Evolutionary conservation across 164 flowering plant genomes (phyloP).

Genomic region (Annona squamosa): DNA sequence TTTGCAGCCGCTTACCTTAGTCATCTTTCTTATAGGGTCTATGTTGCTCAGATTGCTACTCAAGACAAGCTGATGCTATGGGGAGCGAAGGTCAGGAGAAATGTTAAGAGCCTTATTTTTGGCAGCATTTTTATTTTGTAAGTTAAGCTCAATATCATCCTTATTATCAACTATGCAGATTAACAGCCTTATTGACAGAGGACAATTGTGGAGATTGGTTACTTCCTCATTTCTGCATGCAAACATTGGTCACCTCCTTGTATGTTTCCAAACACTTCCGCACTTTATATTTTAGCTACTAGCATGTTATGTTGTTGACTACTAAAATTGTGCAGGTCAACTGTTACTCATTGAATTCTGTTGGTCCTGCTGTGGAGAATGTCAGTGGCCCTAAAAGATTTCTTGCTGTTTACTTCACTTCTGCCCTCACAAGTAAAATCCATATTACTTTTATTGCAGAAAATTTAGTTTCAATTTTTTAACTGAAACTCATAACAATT

Average conservation of each 20-base stretch:
- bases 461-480: not conserved
- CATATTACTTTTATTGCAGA: not conserved
- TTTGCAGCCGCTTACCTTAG: not conserved
- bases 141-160: constrained; percentile 7
- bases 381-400: constrained; percentile 64
- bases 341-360: constrained; percentile 75
- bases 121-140: constrained; percentile 4
- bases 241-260: constrained; percentile 78
- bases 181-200: constrained; percentile 68
- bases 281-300: not conserved
- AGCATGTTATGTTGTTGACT: not conserved
- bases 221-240: constrained; percentile 78
- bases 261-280: constrained; percentile 22
- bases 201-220: constrained; percentile 82
- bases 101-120: not conserved
- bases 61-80: constrained; percentile 56
- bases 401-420: constrained; percentile 63
- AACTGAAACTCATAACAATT: constrained; percentile 4
- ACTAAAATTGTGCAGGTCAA: constrained; percentile 51
- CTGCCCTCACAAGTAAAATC: constrained; percentile 77
- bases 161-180: constrained; percentile 34
- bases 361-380: constrained; percentile 74
- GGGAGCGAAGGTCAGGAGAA: constrained; percentile 82
- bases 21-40: constrained; percentile 38
- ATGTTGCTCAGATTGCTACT: constrained; percentile 53